These are phyloP conservation scores for Camelina laxa DNA, from an alignment of 345 rosid species.

Conservation along the genomic window DNA sequence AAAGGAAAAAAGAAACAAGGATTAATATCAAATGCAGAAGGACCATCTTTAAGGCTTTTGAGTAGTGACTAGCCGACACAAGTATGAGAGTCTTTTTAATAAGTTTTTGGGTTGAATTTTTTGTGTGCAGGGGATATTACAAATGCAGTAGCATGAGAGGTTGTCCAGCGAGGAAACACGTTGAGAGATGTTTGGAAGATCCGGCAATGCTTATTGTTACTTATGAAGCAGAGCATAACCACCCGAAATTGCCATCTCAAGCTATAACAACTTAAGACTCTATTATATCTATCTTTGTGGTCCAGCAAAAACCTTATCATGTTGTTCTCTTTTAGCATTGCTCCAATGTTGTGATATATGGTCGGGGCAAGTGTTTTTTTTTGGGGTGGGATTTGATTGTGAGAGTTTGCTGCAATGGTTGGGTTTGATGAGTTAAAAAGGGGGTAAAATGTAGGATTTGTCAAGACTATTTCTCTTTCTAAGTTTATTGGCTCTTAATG, in stretches of 20 bases:
- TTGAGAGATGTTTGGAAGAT: constrained; percentile 93
- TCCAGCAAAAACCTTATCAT: constrained; percentile 14
- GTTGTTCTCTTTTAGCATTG: constrained; percentile 29
- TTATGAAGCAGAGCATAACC: constrained; percentile 97
- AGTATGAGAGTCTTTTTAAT: constrained; percentile 14
- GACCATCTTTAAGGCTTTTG: constrained; percentile 7
- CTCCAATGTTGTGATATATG: constrained; percentile 30
- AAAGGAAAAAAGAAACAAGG: not conserved
- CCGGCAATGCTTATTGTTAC: constrained; percentile 92
- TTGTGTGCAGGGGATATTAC: constrained; percentile 82
- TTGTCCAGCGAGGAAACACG: constrained; percentile 99
- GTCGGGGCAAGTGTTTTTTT: constrained; percentile 13
- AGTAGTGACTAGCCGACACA: not conserved
- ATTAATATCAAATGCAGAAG: not conserved
- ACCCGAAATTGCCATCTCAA: constrained; percentile 67
- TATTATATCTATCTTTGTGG: not conserved
- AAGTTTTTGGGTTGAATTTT: constrained; percentile 14
- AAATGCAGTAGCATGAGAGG: constrained; percentile 99
- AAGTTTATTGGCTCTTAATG: constrained; percentile 30
- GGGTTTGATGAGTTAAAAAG: constrained; percentile 2
- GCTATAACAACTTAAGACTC: constrained; percentile 58
- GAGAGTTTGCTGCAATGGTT: constrained; percentile 28
- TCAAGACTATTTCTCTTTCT: constrained; percentile 7
- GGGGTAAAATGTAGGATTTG: constrained; percentile 31
- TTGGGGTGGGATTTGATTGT: constrained; percentile 19